Evolutionary conservation across 768 basidiomycete species (phyloP).

Genomic region (Tylopilus sp.): DNA sequence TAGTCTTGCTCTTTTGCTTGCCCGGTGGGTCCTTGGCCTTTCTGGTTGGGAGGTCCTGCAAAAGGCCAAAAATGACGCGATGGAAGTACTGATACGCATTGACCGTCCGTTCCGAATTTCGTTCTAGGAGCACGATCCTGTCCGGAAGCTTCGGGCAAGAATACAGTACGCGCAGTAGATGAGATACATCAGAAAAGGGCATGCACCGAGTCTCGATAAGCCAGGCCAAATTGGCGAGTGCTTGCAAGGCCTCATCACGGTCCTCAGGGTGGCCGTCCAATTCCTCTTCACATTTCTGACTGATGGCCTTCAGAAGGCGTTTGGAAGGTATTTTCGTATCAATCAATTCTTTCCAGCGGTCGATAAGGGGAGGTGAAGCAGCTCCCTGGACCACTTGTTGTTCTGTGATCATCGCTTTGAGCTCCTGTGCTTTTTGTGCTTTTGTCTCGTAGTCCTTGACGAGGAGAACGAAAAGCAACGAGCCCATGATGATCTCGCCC

Average conservation of each 20-base stretch:
- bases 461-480: conserved; percentile 62
- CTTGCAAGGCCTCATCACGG: conserved; percentile 46
- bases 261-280: conserved; percentile 27
- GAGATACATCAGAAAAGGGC: conserved; percentile 41
- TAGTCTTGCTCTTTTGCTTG: conserved; percentile 2
- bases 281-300: conserved; percentile 25
- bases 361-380: conserved; percentile 14
- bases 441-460: conserved; percentile 60
- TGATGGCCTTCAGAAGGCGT: conserved; percentile 33
- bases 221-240: conserved; percentile 55
- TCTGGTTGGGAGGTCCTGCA: conserved; percentile 30
- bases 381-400: conserved; percentile 13
- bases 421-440: conserved; percentile 27
- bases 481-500: conserved; percentile 76
- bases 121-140: conserved; percentile 37
- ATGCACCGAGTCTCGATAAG: conserved; percentile 50
- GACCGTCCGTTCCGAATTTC: conserved; percentile 18
- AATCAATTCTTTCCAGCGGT: conserved; percentile 20
- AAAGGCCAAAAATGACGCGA: conserved; percentile 41
- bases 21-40: conserved; percentile 20
- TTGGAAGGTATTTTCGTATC: conserved; percentile 23
- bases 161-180: conserved; percentile 47
- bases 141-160: conserved; percentile 39
- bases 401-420: conserved; percentile 19
- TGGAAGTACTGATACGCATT: conserved; percentile 49